phyloP scores from a whole-genome alignment of 2,329 filamentous ascomycete genomes.

The Calonectria pteridis region DNA sequence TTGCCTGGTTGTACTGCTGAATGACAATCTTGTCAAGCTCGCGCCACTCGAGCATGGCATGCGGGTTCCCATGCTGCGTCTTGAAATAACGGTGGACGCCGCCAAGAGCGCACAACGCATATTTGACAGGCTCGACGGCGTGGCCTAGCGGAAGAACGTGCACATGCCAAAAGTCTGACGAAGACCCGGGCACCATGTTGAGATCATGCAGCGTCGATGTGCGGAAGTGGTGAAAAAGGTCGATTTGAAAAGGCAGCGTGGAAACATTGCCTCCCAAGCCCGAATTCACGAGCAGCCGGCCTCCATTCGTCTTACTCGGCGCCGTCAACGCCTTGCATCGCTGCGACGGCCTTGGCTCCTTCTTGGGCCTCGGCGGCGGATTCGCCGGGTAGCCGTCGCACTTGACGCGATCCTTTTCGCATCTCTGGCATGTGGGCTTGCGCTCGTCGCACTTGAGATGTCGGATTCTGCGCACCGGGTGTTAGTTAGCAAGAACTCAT shows the following conservation, averaged over 20 bases:
- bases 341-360: not conserved
- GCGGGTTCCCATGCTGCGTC: not conserved
- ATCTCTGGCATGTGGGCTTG: not conserved
- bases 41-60: not conserved
- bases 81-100: not conserved
- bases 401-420: not conserved
- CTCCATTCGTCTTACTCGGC: not conserved
- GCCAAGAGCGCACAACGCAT: not conserved
- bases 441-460: conserved; percentile 4
- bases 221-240: conserved; percentile 4
- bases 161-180: conserved; percentile 1
- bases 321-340: not conserved
- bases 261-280: not conserved
- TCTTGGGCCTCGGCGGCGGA: not conserved
- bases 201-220: not conserved
- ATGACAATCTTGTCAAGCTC: not conserved
- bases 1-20: conserved; percentile 4
- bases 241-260: not conserved
- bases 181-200: not conserved
- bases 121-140: not conserved
- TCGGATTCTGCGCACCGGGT: not conserved
- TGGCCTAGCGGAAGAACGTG: not conserved
- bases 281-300: not conserved
- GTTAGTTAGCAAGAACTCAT: not conserved
- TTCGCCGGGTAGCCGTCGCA: not conserved